These are phyloP conservation scores for Chytriomyces sp. DNA, from an alignment of 192 early-diverging fungal species.

Conservation along the genomic window DNA sequence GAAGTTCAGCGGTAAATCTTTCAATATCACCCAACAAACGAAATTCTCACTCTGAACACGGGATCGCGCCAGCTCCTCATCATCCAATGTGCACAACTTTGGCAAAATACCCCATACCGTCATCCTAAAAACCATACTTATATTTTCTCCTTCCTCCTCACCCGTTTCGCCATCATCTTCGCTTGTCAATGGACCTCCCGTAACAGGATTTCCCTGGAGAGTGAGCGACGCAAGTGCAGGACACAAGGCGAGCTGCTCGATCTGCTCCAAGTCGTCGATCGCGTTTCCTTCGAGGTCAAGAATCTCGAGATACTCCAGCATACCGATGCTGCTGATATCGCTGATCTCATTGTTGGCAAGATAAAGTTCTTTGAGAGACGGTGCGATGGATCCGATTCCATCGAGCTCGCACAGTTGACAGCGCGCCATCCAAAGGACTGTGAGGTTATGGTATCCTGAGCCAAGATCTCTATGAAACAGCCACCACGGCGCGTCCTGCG, in stretches of 20 bases:
- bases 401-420: constrained; percentile 44
- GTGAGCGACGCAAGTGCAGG: constrained; percentile 35
- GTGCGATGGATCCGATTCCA: constrained; percentile 38
- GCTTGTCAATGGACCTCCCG: background rate
- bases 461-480: constrained; percentile 46
- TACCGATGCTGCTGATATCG: constrained; percentile 39
- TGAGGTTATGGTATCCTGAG: constrained; percentile 44
- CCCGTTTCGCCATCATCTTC: background rate
- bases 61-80: constrained; percentile 20
- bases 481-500: background rate
- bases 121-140: background rate
- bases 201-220: constrained; percentile 42
- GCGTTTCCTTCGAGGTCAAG: constrained; percentile 54
- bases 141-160: background rate
- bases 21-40: background rate
- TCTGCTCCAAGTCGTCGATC: constrained; percentile 37
- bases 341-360: constrained; percentile 50
- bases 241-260: constrained; percentile 49
- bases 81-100: constrained; percentile 34
- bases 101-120: constrained; percentile 28
- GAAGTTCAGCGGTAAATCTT: constrained; percentile 2
- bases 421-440: constrained; percentile 48
- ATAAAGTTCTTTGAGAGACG: constrained; percentile 39
- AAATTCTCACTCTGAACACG: background rate
- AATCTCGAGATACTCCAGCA: constrained; percentile 46